Evolutionary conservation across 1,284 basidiomycete genomes (phyloP).

Genomic region (Rhodotorula mucilaginosa): DNA sequence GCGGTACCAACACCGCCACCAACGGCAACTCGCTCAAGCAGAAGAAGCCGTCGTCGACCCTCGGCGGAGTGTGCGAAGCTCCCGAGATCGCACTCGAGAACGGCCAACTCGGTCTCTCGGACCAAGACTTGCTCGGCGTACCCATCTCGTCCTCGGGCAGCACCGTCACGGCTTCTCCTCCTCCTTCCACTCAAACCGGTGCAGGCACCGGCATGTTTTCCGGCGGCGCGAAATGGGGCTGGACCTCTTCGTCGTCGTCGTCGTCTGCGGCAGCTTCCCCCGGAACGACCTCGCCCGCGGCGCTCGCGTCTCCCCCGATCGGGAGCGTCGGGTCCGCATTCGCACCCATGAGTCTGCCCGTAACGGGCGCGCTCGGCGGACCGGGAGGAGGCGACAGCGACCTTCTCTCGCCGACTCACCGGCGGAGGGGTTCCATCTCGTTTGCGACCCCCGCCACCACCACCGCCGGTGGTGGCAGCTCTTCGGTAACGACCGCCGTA

Average conservation of each 20-base stretch:
- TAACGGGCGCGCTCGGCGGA: neutral
- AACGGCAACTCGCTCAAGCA: neutral
- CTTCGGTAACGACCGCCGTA: neutral
- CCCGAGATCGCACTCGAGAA: conserved; percentile 28
- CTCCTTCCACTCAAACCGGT: neutral
- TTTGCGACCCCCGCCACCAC: conserved; percentile 21
- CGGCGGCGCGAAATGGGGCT: conserved; percentile 38
- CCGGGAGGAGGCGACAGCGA: neutral
- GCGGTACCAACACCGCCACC: neutral
- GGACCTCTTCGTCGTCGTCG: conserved; percentile 9
- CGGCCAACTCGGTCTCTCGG: conserved; percentile 8
- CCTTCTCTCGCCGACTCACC: neutral
- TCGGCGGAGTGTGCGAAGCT: conserved; percentile 36
- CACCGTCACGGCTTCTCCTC: conserved; percentile 1
- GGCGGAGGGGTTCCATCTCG: conserved; percentile 10
- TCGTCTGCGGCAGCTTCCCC: neutral
- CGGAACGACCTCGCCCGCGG: neutral
- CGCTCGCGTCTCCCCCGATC: neutral
- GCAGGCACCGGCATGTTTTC: conserved; percentile 20
- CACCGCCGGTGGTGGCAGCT: neutral
- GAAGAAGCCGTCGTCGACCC: conserved; percentile 4
- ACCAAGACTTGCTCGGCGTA: neutral
- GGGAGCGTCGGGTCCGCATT: too few species aligned
- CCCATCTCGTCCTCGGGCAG: neutral
- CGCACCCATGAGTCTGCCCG: neutral